Percentiles rank a stretch among this genome's conserved stretches.
These are phyloP conservation scores for Sclerotinia trifoliorum DNA, from an alignment of 2,329 filamentous ascomycete species.

Conservation along the genomic window DNA sequence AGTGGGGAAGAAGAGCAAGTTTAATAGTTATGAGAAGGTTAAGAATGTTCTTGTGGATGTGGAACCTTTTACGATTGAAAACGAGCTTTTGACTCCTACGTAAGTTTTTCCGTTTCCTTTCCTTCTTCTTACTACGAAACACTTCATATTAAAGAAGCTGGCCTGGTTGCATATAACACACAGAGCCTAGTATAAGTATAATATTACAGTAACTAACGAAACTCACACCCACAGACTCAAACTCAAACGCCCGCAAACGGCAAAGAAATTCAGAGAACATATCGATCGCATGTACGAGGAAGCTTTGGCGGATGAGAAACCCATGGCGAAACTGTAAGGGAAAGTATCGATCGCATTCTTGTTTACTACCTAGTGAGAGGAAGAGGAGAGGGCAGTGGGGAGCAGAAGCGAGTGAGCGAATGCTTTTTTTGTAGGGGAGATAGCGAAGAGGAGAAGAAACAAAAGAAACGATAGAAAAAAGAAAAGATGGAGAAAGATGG, in stretches of 20 bases:
- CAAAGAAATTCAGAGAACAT: slow-evolving; percentile 47
- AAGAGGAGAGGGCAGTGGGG: too few species aligned
- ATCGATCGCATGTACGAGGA: slow-evolving; percentile 40
- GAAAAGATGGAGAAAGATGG: too few species aligned
- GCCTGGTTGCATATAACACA: neutral
- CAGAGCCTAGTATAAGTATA: neutral
- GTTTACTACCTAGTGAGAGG: too few species aligned
- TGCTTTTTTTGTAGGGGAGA: too few species aligned
- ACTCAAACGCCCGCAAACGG: slow-evolving; percentile 67
- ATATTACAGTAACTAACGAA: slow-evolving; percentile 26
- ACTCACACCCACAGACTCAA: slow-evolving; percentile 55
- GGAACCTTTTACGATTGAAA: slow-evolving; percentile 91
- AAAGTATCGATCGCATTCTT: too few species aligned
- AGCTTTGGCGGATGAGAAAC: slow-evolving; percentile 37
- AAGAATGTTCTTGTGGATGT: slow-evolving; percentile 70
- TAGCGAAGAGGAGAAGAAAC: too few species aligned
- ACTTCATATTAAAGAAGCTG: too few species aligned
- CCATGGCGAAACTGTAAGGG: slow-evolving; percentile 48
- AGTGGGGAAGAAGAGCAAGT: slow-evolving; percentile 79
- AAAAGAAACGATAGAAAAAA: too few species aligned
- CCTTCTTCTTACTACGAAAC: neutral
- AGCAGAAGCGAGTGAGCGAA: too few species aligned
- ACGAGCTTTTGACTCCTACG: slow-evolving; percentile 86
- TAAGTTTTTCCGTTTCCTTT: slow-evolving; percentile 49
- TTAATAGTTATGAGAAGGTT: slow-evolving; percentile 88